Evolutionary conservation across 2,329 filamentous ascomycete species (phyloP).

Genomic region (Sclerotinia minor): DNA sequence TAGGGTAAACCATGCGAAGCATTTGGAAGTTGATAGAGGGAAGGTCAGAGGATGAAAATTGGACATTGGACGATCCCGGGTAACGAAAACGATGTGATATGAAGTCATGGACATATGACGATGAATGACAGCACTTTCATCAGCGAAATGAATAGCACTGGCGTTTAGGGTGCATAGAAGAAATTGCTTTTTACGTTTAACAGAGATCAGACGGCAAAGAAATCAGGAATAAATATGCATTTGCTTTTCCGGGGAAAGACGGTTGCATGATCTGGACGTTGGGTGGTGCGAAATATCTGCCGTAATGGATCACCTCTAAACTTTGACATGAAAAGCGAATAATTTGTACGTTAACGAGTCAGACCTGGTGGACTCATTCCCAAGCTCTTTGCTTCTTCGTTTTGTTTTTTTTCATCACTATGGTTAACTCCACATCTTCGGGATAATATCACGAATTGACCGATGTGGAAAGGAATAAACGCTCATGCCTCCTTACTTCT

Average conservation of each 20-base stretch:
- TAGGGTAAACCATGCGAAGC: not conserved
- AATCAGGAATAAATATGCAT: not conserved
- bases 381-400: not conserved
- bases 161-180: slow-evolving; percentile 20
- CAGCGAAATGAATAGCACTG: not conserved
- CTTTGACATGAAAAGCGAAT: not conserved
- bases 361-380: not conserved
- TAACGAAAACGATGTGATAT: not conserved
- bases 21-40: not conserved
- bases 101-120: not conserved
- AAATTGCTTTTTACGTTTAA: slow-evolving; percentile 14
- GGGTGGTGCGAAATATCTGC: not conserved
- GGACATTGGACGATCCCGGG: not conserved
- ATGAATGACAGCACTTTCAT: slow-evolving; percentile 2
- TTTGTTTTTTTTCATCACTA: not conserved
- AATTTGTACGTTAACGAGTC: not conserved
- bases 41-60: not conserved
- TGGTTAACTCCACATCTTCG: slow-evolving; percentile 4
- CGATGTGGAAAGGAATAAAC: not conserved
- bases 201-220: not conserved
- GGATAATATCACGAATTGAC: not conserved
- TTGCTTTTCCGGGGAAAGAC: slow-evolving; percentile 10
- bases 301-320: not conserved
- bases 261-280: not conserved
- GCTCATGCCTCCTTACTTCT: slow-evolving; percentile 5